These are phyloP conservation scores for Pueraria montana DNA, from an alignment of 306 rosid genomes.

Conservation along the genomic window DNA sequence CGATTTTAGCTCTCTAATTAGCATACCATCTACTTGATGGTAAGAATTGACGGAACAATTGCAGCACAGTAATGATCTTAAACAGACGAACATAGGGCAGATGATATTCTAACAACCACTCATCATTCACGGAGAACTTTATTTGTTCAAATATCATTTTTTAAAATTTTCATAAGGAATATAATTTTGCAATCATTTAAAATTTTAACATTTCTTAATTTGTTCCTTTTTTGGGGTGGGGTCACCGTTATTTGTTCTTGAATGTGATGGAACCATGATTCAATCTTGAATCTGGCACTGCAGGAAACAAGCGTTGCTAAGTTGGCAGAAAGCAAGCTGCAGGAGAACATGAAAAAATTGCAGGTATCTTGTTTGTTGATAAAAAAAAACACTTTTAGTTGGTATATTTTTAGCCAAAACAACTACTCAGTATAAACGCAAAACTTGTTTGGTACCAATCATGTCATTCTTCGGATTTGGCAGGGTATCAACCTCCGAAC, in stretches of 20 bases:
- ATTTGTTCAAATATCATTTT: background rate
- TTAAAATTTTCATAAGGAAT: background rate
- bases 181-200: too few relatives aligned
- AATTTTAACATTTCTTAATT: too few relatives aligned
- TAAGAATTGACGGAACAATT: background rate
- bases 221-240: too few relatives aligned
- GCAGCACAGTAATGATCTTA: background rate
- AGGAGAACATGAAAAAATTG: constrained; percentile 66
- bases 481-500: constrained; percentile 76
- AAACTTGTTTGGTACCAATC: too few relatives aligned
- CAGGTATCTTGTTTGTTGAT: constrained; percentile 59
- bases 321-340: constrained; percentile 82
- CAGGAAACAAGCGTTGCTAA: constrained; percentile 83
- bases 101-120: background rate
- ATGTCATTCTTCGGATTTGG: constrained; percentile 17
- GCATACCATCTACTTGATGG: background rate
- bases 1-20: background rate
- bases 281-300: constrained; percentile 40
- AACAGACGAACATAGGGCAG: background rate
- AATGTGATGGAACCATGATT: background rate
- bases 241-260: background rate
- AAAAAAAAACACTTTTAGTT: background rate
- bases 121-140: background rate
- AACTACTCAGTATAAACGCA: background rate
- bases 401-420: background rate